phyloP scores from a whole-genome alignment of 2,329 filamentous ascomycete genomes.

The Talaromyces sp. region DNA sequence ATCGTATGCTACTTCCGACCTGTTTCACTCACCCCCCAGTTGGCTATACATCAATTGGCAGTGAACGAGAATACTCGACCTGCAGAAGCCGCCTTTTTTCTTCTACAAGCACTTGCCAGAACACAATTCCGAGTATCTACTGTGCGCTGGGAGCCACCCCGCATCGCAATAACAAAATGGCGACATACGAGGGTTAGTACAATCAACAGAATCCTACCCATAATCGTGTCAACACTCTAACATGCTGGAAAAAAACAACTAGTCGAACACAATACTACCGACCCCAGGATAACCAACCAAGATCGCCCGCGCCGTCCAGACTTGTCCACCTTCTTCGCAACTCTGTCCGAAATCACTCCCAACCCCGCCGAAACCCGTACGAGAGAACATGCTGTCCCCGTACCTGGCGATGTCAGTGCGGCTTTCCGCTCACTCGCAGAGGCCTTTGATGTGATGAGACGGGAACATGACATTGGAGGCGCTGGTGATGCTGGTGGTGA shows the following conservation, averaged over 20 bases:
- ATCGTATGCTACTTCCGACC: neutral
- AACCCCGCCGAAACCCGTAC: constrained; percentile 44
- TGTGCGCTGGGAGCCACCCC: neutral
- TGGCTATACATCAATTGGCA: neutral
- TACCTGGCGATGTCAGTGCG: constrained; percentile 58
- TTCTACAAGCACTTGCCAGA: neutral
- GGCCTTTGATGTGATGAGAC: constrained; percentile 55
- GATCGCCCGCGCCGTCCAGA: constrained; percentile 54
- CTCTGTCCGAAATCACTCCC: constrained; percentile 55
- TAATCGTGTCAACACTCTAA: neutral
- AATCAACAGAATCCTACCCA: neutral
- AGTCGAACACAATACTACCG: constrained; percentile 41
- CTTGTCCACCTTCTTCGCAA: constrained; percentile 61
- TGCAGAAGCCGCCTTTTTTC: neutral
- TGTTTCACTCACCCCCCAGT: neutral
- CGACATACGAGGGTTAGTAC: neutral
- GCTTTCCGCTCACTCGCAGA: constrained; percentile 58
- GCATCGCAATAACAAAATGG: neutral
- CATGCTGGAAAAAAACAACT: neutral
- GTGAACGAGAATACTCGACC: neutral
- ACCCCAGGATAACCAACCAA: constrained; percentile 21
- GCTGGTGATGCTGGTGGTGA: constrained; percentile 33
- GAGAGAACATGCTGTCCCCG: constrained; percentile 56
- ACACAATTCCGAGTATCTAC: neutral
- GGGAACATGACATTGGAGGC: constrained; percentile 29